Conservation (phyloP, 768 basidiomycete species). For the Russula lepida region DNA sequence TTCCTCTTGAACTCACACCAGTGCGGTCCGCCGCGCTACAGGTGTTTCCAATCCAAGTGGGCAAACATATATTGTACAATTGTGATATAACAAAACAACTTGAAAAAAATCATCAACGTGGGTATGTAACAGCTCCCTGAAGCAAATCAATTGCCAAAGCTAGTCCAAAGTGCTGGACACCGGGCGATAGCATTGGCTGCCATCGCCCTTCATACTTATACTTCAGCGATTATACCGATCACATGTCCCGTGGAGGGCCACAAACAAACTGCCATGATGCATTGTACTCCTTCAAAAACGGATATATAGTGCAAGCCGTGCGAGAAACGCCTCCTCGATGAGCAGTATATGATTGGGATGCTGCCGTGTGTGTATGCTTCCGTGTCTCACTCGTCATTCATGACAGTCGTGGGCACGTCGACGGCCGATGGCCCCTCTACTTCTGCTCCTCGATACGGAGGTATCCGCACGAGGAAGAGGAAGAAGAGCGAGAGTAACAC, state of each 20-base stretch:
- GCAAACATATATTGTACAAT: too few relatives aligned
- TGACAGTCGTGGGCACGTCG: neutral
- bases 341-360: neutral
- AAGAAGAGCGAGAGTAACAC: slow-evolving; percentile 37
- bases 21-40: too few relatives aligned
- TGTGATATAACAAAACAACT: too few relatives aligned
- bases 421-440: neutral
- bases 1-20: too few relatives aligned
- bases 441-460: neutral
- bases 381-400: neutral
- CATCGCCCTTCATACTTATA: too few relatives aligned
- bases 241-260: neutral
- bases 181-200: neutral
- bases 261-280: neutral
- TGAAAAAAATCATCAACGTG: too few relatives aligned
- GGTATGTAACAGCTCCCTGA: too few relatives aligned
- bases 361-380: neutral
- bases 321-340: neutral
- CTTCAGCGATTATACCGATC: neutral
- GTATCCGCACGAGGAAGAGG: slow-evolving; percentile 41
- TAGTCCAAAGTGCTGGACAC: neutral
- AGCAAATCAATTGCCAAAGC: neutral
- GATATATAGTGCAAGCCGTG: neutral
- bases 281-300: neutral
- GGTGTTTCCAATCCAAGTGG: too few relatives aligned